A percentile compares a stretch with the other conserved stretches of the same genome.
Conservation (phyloP, 2,329 filamentous ascomycete genomes). For the Colletotrichum ledebouriae region DNA sequence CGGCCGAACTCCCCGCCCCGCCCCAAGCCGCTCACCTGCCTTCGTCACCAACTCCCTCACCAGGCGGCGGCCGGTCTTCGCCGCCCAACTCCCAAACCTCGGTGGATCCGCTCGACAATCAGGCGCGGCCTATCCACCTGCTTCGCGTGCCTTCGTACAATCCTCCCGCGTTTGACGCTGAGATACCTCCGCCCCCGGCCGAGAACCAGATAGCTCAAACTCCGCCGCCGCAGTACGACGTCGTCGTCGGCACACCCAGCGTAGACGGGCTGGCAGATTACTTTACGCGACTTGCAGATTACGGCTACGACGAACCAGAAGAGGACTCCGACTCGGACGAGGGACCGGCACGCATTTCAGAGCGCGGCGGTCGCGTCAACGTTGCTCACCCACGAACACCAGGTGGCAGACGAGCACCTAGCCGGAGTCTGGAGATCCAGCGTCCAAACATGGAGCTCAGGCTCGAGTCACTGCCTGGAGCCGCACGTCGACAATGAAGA, state of each 20-base stretch:
- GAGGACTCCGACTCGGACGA: conserved; percentile 64
- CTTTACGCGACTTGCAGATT: conserved; percentile 83
- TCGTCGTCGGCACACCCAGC: conserved; percentile 77
- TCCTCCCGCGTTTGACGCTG: conserved; percentile 87
- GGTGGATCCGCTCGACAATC: conserved; percentile 38
- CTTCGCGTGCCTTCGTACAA: conserved; percentile 88
- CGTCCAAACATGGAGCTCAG: conserved; percentile 56
- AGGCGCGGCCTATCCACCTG: conserved; percentile 84
- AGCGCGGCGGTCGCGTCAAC: conserved; percentile 68
- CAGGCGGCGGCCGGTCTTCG: conserved; percentile 25
- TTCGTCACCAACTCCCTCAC: conserved; percentile 43
- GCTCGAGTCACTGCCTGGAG: conserved; percentile 45
- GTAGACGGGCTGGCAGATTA: conserved; percentile 85
- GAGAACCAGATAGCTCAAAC: conserved; percentile 68
- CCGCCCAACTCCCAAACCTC: conserved; percentile 34
- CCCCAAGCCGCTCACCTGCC: conserved; percentile 71
- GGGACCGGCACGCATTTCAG: conserved; percentile 60
- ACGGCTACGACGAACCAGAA: conserved; percentile 63
- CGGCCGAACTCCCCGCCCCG: conserved; percentile 56
- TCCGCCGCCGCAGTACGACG: conserved; percentile 87
- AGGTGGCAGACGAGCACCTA: conserved; percentile 65
- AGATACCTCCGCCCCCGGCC: conserved; percentile 77
- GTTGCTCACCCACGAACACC: conserved; percentile 70
- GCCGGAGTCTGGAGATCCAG: conserved; percentile 68
- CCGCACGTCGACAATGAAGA: conserved; percentile 4